Conservation (phyloP, 192 early-diverging fungal genomes). For the Backusella morwellensis region DNA sequence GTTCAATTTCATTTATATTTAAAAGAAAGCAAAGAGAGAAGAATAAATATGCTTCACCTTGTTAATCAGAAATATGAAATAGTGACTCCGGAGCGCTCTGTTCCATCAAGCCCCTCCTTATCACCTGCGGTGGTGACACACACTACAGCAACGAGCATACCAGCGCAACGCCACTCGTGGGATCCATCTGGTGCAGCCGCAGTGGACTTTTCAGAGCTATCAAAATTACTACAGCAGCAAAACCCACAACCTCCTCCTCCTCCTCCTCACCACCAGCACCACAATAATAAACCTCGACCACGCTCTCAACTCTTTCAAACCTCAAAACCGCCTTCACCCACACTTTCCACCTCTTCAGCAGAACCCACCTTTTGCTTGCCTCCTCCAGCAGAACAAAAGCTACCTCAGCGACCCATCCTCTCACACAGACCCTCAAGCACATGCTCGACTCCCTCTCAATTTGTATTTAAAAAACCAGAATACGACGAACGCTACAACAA, state of each 20-base stretch:
- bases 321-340: constrained; percentile 32
- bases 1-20: not conserved
- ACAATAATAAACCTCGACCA: constrained; percentile 1
- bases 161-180: not conserved
- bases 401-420: constrained; percentile 14
- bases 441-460: constrained; percentile 28
- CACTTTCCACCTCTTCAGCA: constrained; percentile 22
- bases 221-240: constrained; percentile 16
- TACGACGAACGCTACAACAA: constrained; percentile 29
- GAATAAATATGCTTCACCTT: not conserved
- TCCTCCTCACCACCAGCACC: not conserved
- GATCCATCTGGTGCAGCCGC: not conserved
- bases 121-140: constrained; percentile 28
- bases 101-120: constrained; percentile 27
- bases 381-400: not conserved
- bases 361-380: constrained; percentile 11
- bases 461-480: constrained; percentile 35
- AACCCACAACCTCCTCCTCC: not conserved
- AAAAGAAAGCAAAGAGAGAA: not conserved
- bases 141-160: constrained; percentile 18
- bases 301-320: constrained; percentile 24
- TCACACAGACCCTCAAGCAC: constrained; percentile 23
- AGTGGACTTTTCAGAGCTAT: constrained; percentile 21
- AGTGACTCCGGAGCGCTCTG: constrained; percentile 31
- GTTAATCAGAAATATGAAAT: constrained; percentile 30